Evolutionary conservation across 2,329 filamentous ascomycete genomes (phyloP).

Genomic region (Aspergillus fumigatiaffinis): DNA sequence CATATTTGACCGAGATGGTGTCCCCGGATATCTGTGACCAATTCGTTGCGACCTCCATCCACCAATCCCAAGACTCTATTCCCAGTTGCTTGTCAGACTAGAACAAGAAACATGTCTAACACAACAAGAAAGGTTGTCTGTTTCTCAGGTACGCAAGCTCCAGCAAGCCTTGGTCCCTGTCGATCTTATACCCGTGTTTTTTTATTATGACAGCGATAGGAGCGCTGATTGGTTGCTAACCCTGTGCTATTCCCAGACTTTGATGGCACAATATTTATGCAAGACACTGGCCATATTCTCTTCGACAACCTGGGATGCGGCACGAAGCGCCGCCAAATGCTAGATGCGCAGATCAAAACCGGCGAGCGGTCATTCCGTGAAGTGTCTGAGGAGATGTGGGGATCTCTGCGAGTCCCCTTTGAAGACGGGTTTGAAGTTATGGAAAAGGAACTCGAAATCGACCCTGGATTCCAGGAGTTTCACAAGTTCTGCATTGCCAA

Average conservation of each 20-base stretch:
- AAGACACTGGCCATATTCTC: slow-evolving; percentile 66
- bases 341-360: slow-evolving; percentile 62
- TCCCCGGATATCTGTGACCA: neutral
- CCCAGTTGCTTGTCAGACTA: neutral
- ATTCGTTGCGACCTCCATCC: neutral
- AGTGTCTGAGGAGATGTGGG: slow-evolving; percentile 70
- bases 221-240: neutral
- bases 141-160: slow-evolving; percentile 38
- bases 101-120: slow-evolving; percentile 6
- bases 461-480: slow-evolving; percentile 61
- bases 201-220: neutral
- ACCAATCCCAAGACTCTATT: neutral
- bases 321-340: slow-evolving; percentile 49
- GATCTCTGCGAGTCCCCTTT: slow-evolving; percentile 62
- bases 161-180: neutral
- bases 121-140: slow-evolving; percentile 43
- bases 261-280: slow-evolving; percentile 69
- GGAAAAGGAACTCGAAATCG: slow-evolving; percentile 59
- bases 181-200: slow-evolving; percentile 7
- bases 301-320: slow-evolving; percentile 65
- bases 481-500: slow-evolving; percentile 62
- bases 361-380: slow-evolving; percentile 65
- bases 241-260: slow-evolving; percentile 50
- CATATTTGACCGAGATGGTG: neutral
- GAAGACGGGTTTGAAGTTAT: slow-evolving; percentile 65